phyloP scores from a whole-genome alignment of 352 stramenopile species.

The Paralagenidium karlingii region DNA sequence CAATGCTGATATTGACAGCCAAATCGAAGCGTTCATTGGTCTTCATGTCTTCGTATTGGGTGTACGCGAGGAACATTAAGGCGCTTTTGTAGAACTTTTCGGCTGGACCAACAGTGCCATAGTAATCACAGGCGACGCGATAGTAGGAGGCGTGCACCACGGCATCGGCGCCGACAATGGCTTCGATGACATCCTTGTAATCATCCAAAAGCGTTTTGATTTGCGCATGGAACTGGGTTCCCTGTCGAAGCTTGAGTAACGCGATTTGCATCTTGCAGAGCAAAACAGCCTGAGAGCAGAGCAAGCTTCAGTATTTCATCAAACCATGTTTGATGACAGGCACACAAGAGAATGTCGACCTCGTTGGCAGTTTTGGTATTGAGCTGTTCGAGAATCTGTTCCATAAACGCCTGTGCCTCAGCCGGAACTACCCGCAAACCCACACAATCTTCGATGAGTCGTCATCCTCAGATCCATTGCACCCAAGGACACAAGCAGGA shows the following conservation, averaged over 20 bases:
- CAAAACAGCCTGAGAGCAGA: conserved; percentile 32
- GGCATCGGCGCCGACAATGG: conserved; percentile 75
- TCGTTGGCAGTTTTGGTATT: conserved; percentile 52
- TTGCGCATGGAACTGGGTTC: conserved; percentile 30
- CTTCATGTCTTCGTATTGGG: conserved; percentile 83
- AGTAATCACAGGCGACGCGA: conserved; percentile 88
- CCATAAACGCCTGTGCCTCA: conserved; percentile 60
- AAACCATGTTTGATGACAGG: neutral
- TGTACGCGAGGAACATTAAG: conserved; percentile 95
- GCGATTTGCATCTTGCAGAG: conserved; percentile 72
- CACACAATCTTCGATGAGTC: neutral
- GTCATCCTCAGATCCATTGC: conserved; percentile 9
- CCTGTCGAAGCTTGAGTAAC: conserved; percentile 54
- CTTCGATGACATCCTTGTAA: conserved; percentile 63
- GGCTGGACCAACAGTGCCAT: conserved; percentile 80
- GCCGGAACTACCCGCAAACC: conserved; percentile 20
- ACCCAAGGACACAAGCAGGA: neutral
- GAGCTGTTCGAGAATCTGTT: conserved; percentile 38
- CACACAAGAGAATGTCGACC: neutral
- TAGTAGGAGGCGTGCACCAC: conserved; percentile 92
- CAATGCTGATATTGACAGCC: conserved; percentile 91
- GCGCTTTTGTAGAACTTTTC: conserved; percentile 95
- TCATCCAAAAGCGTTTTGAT: conserved; percentile 63
- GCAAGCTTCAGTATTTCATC: neutral
- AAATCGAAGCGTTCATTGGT: conserved; percentile 72